Percentiles rank a stretch among this genome's conserved stretches.
phyloP scores from a whole-genome alignment of 2,329 filamentous ascomycete genomes.

The Trichoderma afroharzianum region DNA sequence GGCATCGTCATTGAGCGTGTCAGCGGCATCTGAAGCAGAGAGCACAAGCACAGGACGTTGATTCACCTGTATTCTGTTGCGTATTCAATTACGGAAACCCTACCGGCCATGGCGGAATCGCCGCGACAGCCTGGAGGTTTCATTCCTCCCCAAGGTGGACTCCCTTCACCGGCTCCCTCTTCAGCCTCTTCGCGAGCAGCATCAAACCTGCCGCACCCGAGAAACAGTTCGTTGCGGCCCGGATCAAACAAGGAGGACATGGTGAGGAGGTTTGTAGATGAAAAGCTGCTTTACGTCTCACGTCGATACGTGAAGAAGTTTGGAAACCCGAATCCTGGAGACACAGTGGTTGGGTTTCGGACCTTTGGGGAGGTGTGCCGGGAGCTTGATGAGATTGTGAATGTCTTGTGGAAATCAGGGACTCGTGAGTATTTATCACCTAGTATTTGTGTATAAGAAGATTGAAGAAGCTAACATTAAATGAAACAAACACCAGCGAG shows the following conservation, averaged over 20 bases:
- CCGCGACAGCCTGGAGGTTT: slow-evolving; percentile 48
- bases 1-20: not conserved
- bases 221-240: slow-evolving; percentile 48
- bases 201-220: slow-evolving; percentile 52
- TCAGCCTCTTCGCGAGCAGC: slow-evolving; percentile 39
- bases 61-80: not conserved
- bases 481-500: slow-evolving; percentile 49
- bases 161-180: slow-evolving; percentile 55
- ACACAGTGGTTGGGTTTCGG: slow-evolving; percentile 51
- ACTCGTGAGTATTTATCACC: slow-evolving; percentile 60
- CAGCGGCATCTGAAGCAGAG: not conserved
- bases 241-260: slow-evolving; percentile 60
- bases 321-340: slow-evolving; percentile 41
- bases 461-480: not conserved
- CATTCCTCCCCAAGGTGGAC: slow-evolving; percentile 38
- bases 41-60: not conserved
- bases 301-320: slow-evolving; percentile 61
- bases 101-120: not conserved
- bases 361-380: slow-evolving; percentile 66
- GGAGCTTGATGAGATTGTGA: slow-evolving; percentile 71
- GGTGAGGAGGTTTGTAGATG: slow-evolving; percentile 55
- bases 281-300: slow-evolving; percentile 49
- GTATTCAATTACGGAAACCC: not conserved
- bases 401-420: slow-evolving; percentile 81
- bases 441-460: not conserved